Evolutionary conservation across 768 basidiomycete genomes (phyloP).

Genomic region (Tricholoma terreum): DNA sequence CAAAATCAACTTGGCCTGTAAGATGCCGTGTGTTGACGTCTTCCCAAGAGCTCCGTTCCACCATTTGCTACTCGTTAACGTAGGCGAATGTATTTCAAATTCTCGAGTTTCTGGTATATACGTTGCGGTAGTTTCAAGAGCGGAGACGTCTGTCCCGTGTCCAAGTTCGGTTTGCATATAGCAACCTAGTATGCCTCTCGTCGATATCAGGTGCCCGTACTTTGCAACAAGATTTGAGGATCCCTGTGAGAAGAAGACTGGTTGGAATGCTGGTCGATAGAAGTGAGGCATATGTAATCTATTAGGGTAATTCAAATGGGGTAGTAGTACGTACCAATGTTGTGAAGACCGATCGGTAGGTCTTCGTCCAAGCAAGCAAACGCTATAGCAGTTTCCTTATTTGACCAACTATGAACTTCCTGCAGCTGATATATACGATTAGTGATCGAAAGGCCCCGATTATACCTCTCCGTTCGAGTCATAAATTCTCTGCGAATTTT

Average conservation of each 20-base stretch:
- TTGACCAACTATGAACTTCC: slow-evolving; percentile 50
- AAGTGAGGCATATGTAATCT: slow-evolving; percentile 10
- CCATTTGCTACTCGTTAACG: slow-evolving; percentile 75
- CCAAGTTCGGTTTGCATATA: slow-evolving; percentile 79
- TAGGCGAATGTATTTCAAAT: slow-evolving; percentile 76
- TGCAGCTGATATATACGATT: slow-evolving; percentile 60
- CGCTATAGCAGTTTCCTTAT: slow-evolving; percentile 45
- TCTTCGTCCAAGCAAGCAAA: slow-evolving; percentile 48
- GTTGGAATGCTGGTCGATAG: slow-evolving; percentile 54
- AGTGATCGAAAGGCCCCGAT: slow-evolving; percentile 50
- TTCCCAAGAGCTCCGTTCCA: slow-evolving; percentile 76
- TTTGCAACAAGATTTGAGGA: slow-evolving; percentile 49
- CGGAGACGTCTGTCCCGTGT: slow-evolving; percentile 69
- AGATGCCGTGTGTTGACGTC: slow-evolving; percentile 71
- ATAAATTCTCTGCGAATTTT: slow-evolving; percentile 48
- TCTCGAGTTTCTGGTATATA: slow-evolving; percentile 63
- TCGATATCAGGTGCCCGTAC: slow-evolving; percentile 47
- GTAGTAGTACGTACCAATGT: slow-evolving; percentile 35
- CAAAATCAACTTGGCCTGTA: slow-evolving; percentile 72
- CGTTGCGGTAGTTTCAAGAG: slow-evolving; percentile 74
- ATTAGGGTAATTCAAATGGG: not conserved
- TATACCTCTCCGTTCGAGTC: slow-evolving; percentile 54
- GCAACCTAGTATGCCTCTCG: slow-evolving; percentile 64
- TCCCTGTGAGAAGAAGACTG: slow-evolving; percentile 63
- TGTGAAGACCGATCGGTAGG: slow-evolving; percentile 42